A percentile compares a stretch with the other conserved stretches of the same genome.
Evolutionary conservation across 148 eudicot species (phyloP).

Genomic region (Linanthus parryae): DNA sequence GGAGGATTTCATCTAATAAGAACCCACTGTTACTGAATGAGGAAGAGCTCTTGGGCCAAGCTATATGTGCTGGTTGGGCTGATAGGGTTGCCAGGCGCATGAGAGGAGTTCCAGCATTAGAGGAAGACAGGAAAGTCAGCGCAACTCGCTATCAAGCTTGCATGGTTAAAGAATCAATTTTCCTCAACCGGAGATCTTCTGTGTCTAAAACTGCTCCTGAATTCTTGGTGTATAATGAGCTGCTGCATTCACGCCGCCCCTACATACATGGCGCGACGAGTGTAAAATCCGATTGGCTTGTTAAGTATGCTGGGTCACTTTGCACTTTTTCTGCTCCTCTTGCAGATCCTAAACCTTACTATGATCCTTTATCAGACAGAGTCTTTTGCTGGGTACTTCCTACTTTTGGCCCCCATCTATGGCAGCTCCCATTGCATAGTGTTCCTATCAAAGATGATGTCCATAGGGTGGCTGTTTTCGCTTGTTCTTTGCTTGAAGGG

Average conservation of each 20-base stretch:
- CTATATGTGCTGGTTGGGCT: constrained; percentile 96
- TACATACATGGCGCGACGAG: constrained; percentile 75
- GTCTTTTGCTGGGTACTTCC: constrained; percentile 56
- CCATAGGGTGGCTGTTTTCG: constrained; percentile 50
- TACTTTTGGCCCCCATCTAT: constrained; percentile 54
- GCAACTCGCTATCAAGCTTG: constrained; percentile 66
- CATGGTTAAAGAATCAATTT: constrained; percentile 51
- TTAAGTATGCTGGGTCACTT: constrained; percentile 46
- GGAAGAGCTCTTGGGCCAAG: constrained; percentile 72
- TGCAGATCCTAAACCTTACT: constrained; percentile 52
- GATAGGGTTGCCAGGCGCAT: constrained; percentile 80
- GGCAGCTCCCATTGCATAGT: constrained; percentile 60
- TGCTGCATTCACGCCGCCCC: constrained; percentile 51
- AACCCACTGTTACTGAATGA: constrained; percentile 40
- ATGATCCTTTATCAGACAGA: constrained; percentile 50
- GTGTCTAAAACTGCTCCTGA: constrained; percentile 62
- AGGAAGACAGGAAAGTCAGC: constrained; percentile 47
- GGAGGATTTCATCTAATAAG: constrained; percentile 45
- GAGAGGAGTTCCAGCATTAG: constrained; percentile 24
- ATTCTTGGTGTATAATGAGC: constrained; percentile 68
- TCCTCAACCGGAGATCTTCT: constrained; percentile 66
- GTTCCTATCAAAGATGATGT: constrained; percentile 46
- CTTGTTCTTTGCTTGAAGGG: constrained; percentile 75
- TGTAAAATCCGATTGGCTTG: constrained; percentile 74
- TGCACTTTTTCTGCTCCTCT: constrained; percentile 63